Conservation (phyloP, 2,329 filamentous ascomycete species). For the Lojkania enalia region DNA sequence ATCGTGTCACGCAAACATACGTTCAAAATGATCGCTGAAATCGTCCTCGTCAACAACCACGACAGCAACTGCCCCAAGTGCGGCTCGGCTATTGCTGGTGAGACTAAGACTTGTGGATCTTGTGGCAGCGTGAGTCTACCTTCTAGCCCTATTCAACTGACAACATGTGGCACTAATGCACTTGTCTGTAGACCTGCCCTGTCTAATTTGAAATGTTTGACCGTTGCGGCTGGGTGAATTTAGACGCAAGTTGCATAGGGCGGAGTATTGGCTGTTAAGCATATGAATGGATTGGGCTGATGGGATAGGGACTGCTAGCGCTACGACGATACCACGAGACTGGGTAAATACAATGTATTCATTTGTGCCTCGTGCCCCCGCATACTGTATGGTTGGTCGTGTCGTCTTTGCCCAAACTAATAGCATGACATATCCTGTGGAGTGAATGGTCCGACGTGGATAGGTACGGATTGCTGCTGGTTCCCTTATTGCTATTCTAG, state of each 20-base stretch:
- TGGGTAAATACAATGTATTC: no score
- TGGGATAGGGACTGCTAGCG: background rate
- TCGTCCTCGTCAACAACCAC: slow-evolving; percentile 36
- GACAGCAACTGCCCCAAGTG: slow-evolving; percentile 45
- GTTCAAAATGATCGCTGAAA: slow-evolving; percentile 32
- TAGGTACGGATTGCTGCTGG: no score
- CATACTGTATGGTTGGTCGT: no score
- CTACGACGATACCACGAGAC: no score
- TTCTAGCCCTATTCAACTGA: background rate
- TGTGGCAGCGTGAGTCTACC: slow-evolving; percentile 42
- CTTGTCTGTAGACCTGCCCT: slow-evolving; percentile 4
- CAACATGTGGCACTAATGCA: background rate
- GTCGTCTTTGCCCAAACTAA: no score
- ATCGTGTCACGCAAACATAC: slow-evolving; percentile 1
- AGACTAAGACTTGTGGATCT: slow-evolving; percentile 42
- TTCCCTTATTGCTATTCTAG: no score
- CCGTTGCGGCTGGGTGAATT: background rate
- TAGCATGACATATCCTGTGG: no score
- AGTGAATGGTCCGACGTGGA: no score
- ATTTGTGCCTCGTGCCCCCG: no score
- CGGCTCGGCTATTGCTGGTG: slow-evolving; percentile 35
- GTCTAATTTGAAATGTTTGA: slow-evolving; percentile 1
- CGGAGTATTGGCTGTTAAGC: background rate
- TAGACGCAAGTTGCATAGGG: background rate
- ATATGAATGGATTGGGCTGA: background rate